Evolutionary conservation across 1,284 basidiomycete genomes (phyloP).

Genomic region (Sparassis latifolia): DNA sequence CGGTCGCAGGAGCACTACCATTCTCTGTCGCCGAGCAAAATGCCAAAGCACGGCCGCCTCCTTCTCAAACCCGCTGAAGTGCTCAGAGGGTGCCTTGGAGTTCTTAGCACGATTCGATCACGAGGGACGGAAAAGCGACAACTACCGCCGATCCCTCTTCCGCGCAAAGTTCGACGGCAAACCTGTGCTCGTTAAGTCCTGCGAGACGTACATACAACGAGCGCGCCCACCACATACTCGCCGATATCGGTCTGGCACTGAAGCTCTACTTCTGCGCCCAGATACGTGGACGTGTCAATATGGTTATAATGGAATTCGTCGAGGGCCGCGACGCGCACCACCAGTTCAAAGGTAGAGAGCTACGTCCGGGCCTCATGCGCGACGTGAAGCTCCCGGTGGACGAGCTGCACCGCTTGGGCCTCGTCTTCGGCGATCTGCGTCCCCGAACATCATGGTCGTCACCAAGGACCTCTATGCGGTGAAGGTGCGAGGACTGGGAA

Average conservation of each 20-base stretch:
- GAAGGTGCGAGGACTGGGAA: not conserved
- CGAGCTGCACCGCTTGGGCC: conserved; percentile 1
- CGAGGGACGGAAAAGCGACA: not conserved
- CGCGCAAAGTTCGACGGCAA: not conserved
- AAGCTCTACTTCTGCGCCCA: not conserved
- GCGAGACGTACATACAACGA: conserved; percentile 1
- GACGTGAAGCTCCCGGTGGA: conserved; percentile 1
- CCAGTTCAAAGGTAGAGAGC: not conserved
- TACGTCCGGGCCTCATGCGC: not conserved
- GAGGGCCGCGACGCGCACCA: not conserved
- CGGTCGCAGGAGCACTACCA: not conserved
- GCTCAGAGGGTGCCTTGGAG: not conserved
- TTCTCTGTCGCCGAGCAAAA: not conserved
- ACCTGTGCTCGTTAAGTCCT: conserved; percentile 9
- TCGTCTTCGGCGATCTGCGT: conserved; percentile 9
- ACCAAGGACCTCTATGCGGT: not conserved
- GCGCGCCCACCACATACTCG: conserved; percentile 1
- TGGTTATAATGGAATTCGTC: conserved; percentile 8
- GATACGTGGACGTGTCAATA: not conserved
- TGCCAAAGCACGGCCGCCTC: not conserved
- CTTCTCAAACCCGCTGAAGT: not conserved
- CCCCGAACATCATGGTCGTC: conserved; percentile 3
- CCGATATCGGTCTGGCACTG: conserved; percentile 1
- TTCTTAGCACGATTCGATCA: conserved; percentile 1
- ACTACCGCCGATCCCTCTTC: conserved; percentile 1